Conservation (phyloP, 768 basidiomycete genomes). For the Bullera alba region DNA sequence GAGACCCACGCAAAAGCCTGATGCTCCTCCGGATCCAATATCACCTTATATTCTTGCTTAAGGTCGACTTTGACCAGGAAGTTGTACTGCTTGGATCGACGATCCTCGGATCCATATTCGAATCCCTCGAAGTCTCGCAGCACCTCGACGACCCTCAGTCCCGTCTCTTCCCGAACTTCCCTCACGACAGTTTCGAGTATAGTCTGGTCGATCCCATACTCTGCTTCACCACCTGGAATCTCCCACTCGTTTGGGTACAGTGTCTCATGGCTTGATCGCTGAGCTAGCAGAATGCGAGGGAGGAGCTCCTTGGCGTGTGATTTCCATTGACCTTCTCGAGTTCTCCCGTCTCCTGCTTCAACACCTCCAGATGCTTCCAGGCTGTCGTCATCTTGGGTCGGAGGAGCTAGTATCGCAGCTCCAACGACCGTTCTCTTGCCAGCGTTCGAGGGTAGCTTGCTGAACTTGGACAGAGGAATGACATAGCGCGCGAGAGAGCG, state of each 20-base stretch:
- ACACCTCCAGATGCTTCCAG: not conserved
- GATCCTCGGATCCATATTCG: not conserved
- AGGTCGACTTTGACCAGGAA: conserved; percentile 2
- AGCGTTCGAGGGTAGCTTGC: conserved; percentile 2
- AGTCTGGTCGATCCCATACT: conserved; percentile 8
- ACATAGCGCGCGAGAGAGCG: conserved; percentile 5
- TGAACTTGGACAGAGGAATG: conserved; percentile 5
- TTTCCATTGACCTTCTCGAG: not conserved
- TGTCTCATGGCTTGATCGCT: not conserved
- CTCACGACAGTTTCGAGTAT: conserved; percentile 5
- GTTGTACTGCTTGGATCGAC: conserved; percentile 4
- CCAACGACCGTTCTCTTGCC: conserved; percentile 2
- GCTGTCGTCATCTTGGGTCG: too few species aligned
- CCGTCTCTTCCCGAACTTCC: conserved; percentile 7
- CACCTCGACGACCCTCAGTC: conserved; percentile 4
- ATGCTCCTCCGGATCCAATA: not conserved
- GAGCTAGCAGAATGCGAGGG: conserved; percentile 1
- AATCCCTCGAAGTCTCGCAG: conserved; percentile 1
- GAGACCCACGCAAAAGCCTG: not conserved
- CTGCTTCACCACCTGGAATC: conserved; percentile 2
- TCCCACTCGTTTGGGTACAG: conserved; percentile 5
- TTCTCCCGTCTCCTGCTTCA: not conserved
- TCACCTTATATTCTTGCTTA: not conserved
- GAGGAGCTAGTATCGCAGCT: not conserved
- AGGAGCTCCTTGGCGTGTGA: too few species aligned